A percentile compares a stretch with the other conserved stretches of the same genome.
Evolutionary conservation across 2,329 filamentous ascomycete species (phyloP).

Genomic region (Cladophialophora immunda): DNA sequence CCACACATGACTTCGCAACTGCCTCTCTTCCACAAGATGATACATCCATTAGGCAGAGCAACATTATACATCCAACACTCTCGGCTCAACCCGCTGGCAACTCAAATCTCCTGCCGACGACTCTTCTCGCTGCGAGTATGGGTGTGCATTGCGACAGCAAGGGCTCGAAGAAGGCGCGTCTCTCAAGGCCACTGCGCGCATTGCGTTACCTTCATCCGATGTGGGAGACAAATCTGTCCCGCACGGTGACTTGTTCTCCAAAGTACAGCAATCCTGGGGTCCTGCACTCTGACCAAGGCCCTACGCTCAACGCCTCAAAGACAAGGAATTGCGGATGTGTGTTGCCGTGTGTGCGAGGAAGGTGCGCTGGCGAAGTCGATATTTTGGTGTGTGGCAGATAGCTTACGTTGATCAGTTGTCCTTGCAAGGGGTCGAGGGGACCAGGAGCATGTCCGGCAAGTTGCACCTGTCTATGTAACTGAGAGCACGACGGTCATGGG

Average conservation of each 20-base stretch:
- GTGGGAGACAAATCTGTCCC: background rate
- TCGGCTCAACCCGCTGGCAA: background rate
- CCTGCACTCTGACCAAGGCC: background rate
- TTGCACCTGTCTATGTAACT: conserved; percentile 35
- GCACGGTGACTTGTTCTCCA: background rate
- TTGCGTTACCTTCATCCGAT: background rate
- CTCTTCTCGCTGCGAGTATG: background rate
- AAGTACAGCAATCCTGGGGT: background rate
- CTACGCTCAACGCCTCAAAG: conserved; percentile 10
- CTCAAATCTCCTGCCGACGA: background rate
- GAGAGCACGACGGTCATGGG: background rate
- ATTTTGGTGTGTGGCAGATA: background rate
- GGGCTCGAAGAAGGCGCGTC: background rate
- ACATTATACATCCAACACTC: background rate
- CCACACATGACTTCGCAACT: background rate
- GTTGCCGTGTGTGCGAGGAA: conserved; percentile 30
- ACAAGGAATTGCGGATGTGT: conserved; percentile 36
- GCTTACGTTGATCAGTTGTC: conserved; percentile 27
- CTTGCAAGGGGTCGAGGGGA: conserved; percentile 29
- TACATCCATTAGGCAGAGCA: background rate
- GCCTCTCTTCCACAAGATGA: background rate
- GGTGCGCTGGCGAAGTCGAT: conserved; percentile 9
- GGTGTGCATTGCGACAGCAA: background rate
- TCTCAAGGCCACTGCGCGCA: background rate
- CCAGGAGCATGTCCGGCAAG: conserved; percentile 31